Conservation (phyloP, 2,329 filamentous ascomycete species). For the Nothophaeocryptopus gaeumannii region DNA sequence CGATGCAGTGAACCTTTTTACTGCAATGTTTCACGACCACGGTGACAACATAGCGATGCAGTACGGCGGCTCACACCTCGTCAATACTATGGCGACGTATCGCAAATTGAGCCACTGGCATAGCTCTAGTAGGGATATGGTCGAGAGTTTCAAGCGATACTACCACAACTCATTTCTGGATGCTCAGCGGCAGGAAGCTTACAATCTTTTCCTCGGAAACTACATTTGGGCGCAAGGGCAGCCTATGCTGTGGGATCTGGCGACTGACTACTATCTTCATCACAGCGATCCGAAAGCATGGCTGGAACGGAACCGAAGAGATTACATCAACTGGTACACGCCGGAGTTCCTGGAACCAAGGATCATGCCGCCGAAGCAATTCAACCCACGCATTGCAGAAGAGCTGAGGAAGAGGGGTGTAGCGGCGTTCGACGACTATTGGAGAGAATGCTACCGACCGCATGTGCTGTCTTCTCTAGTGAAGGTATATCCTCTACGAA, state of each 20-base stretch:
- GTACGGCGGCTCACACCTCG: slow-evolving; percentile 93
- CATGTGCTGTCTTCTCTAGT: slow-evolving; percentile 81
- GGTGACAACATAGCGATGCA: slow-evolving; percentile 97
- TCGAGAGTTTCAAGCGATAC: slow-evolving; percentile 97
- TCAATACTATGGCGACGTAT: slow-evolving; percentile 99
- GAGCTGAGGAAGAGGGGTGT: slow-evolving; percentile 35
- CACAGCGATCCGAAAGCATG: slow-evolving; percentile 78
- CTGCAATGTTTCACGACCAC: slow-evolving; percentile 94
- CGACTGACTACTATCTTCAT: slow-evolving; percentile 94
- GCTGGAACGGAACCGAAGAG: slow-evolving; percentile 58
- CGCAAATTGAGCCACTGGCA: slow-evolving; percentile 99
- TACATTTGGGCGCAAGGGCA: slow-evolving; percentile 85
- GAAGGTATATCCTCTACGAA: slow-evolving; percentile 88
- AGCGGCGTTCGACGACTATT: slow-evolving; percentile 82
- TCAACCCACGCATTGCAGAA: slow-evolving; percentile 1
- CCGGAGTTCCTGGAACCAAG: slow-evolving; percentile 66
- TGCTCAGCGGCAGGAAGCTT: slow-evolving; percentile 95
- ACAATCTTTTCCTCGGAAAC: slow-evolving; percentile 94
- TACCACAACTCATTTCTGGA: slow-evolving; percentile 99
- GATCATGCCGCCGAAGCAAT: slow-evolving; percentile 49
- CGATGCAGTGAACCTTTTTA: slow-evolving; percentile 93
- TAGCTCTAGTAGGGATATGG: slow-evolving; percentile 95
- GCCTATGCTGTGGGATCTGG: slow-evolving; percentile 94
- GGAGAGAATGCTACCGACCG: slow-evolving; percentile 94
- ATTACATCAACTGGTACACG: slow-evolving; percentile 90